Base-by-base conservation (phyloP, 345 rosid species). In the Durio zibethinus region DNA sequence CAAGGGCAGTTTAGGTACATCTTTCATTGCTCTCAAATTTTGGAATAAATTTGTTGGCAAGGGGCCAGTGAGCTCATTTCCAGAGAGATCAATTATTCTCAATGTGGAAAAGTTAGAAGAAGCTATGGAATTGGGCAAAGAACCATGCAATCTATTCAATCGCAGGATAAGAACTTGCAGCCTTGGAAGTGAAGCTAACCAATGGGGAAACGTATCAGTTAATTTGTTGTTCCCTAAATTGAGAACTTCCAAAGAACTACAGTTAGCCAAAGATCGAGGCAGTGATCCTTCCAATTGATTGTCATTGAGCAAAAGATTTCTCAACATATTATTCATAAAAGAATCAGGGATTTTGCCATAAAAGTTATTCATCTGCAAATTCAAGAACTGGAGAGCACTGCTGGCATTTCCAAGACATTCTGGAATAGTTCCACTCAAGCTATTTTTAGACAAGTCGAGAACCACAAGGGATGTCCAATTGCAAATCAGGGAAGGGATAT, bases 311-410 rank as follows among this genome's bases (percentile, higher is more conserved):
- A 65, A 7, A 63, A 63, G 68, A 63, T 7, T 8, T 18, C 1
- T 0, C 43, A 63, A 35, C 43, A 2, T 2, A 63, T 35, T 33
- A 63, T 2, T 18, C 43, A 7, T 18, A 33, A 63, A 63, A 33
- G 68, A 16, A 63, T 63, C 68, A 14, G 68, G 77, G 9, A 80
- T 40, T 12, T 29, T 69, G 8, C 82, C 84, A 60, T 68, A 45
- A 38, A 81, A 78, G 35, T 62, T 78, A 20, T 83, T 18, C 70
- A 59, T 69, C 27, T 76, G 56, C 10, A 82, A 59, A 61, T 82
- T 70, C 40, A 82, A 31, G 0, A 11, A 7, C 12, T 16, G 8
- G 43, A 63, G 42, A 33, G 31, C 14, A 57, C 7, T 2, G 18
- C 73, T 63, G 10, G 50, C 27, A 29, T 77, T 71, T 10, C 68